Conservation (phyloP, 148 eudicot species). For the Rhododendron molle region DNA sequence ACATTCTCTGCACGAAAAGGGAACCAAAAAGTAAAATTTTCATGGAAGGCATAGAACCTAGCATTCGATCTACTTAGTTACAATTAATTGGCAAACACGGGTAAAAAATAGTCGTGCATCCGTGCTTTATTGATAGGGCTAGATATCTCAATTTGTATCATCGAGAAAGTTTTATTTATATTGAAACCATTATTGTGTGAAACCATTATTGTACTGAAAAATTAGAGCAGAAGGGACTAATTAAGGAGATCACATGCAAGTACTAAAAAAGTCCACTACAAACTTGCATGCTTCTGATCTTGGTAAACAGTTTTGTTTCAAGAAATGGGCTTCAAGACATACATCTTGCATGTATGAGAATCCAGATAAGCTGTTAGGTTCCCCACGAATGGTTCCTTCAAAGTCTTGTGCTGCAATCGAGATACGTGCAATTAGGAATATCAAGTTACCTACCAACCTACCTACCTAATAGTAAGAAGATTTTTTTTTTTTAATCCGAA, state of each 20-base stretch:
- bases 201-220: background rate
- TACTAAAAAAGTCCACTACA: background rate
- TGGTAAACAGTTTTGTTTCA: slow-evolving; percentile 7
- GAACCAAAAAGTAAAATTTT: background rate
- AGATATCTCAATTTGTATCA: background rate
- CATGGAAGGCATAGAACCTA: background rate
- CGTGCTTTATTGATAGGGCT: background rate
- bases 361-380: slow-evolving; percentile 42
- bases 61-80: background rate
- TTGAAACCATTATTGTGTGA: background rate
- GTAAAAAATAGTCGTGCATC: background rate
- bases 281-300: background rate
- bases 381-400: slow-evolving; percentile 33
- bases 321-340: slow-evolving; percentile 47
- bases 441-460: no score
- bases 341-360: slow-evolving; percentile 61
- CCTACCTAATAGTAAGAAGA: background rate
- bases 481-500: background rate
- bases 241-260: background rate
- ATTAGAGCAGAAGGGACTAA: background rate
- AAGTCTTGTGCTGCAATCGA: slow-evolving; percentile 47
- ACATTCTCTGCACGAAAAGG: background rate
- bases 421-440: background rate
- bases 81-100: background rate
- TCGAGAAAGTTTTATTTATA: background rate